Conservation (phyloP, 2,329 filamentous ascomycete species). For the Huntiella savannae region DNA sequence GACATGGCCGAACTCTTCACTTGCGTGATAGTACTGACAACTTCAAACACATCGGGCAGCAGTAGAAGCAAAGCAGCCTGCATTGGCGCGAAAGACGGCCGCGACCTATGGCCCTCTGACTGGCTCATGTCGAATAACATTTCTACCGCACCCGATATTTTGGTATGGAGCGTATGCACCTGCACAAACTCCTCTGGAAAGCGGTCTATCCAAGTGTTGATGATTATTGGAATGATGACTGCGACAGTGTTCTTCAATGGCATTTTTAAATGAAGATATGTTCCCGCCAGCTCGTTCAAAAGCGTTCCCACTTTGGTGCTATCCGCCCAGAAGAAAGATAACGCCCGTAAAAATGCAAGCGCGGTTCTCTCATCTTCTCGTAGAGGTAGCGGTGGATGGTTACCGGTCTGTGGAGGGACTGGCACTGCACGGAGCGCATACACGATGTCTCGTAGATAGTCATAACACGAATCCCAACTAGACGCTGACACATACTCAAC, state of each 20-base stretch:
- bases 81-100: constrained; percentile 36
- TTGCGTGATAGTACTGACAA: constrained; percentile 47
- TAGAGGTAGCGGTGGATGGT: constrained; percentile 13
- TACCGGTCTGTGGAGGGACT: not conserved
- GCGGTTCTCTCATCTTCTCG: constrained; percentile 33
- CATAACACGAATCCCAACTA: constrained; percentile 41
- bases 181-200: constrained; percentile 45
- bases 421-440: constrained; percentile 25
- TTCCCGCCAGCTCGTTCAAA: constrained; percentile 47
- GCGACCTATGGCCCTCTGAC: constrained; percentile 35
- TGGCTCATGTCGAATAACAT: constrained; percentile 52
- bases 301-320: constrained; percentile 39
- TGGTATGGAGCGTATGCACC: constrained; percentile 38
- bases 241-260: constrained; percentile 45
- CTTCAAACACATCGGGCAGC: constrained; percentile 49
- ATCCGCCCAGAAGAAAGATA: constrained; percentile 48
- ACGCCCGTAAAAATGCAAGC: constrained; percentile 36
- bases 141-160: constrained; percentile 46
- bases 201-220: constrained; percentile 46
- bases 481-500: constrained; percentile 46
- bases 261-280: constrained; percentile 46
- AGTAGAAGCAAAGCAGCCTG: constrained; percentile 44
- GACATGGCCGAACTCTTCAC: constrained; percentile 41
- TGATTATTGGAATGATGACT: constrained; percentile 40
- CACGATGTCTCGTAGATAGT: constrained; percentile 35